phyloP scores from a whole-genome alignment of 345 rosid genomes.

The Aquilaria yunnanensis region DNA sequence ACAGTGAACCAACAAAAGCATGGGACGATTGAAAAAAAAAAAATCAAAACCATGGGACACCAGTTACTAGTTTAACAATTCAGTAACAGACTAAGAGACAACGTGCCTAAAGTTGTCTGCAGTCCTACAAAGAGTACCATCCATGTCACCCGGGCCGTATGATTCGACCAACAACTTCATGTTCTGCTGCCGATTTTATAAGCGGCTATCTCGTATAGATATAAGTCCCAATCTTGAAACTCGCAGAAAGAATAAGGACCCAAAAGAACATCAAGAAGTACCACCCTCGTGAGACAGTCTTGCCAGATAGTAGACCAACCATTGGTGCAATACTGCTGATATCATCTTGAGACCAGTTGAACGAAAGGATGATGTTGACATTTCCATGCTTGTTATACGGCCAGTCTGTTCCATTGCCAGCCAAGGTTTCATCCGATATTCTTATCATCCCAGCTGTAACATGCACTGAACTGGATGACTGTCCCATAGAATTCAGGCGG shows the following conservation, averaged over 20 bases:
- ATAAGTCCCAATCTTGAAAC: slow-evolving; percentile 48
- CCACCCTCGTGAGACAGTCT: slow-evolving; percentile 43
- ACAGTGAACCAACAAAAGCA: slow-evolving; percentile 11
- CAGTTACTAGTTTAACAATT: slow-evolving; percentile 11
- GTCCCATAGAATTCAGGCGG: slow-evolving; percentile 42
- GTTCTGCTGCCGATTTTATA: no score
- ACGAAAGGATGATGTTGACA: slow-evolving; percentile 48
- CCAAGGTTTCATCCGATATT: slow-evolving; percentile 37
- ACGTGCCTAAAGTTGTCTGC: slow-evolving; percentile 4
- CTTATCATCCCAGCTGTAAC: slow-evolving; percentile 79
- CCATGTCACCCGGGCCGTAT: slow-evolving; percentile 3
- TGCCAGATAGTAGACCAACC: slow-evolving; percentile 22
- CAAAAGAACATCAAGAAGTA: slow-evolving; percentile 50
- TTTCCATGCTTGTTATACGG: slow-evolving; percentile 50
- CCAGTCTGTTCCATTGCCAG: slow-evolving; percentile 43
- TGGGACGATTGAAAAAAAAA: background rate
- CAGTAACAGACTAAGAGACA: slow-evolving; percentile 6
- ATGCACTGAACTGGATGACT: slow-evolving; percentile 66
- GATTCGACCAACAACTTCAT: background rate
- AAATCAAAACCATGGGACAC: background rate
- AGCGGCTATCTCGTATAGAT: slow-evolving; percentile 41
- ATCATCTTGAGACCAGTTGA: slow-evolving; percentile 34
- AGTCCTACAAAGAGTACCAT: slow-evolving; percentile 9
- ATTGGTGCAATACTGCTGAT: slow-evolving; percentile 13
- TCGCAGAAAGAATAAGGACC: slow-evolving; percentile 54